Base-by-base conservation (phyloP, 805 yeast species). In the Candida nemodendra region DNA sequence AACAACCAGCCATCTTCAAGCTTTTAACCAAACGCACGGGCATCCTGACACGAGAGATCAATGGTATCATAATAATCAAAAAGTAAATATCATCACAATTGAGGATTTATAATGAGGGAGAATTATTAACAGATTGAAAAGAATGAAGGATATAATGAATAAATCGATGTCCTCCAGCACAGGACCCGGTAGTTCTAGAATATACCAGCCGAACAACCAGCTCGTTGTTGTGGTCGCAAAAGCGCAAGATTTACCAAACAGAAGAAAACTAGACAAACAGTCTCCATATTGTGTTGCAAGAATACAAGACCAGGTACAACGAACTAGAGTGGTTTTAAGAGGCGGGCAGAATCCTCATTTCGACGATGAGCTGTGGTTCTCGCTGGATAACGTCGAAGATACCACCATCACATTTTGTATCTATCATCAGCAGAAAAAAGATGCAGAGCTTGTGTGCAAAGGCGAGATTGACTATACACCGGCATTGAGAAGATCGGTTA, bases 321-420 rank as follows among this genome's bases (percentile, higher is more conserved):
- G 83, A 53, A 87, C 97, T 1, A 80, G 79, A 24, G 73, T 87
- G 0, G 79, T 85, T 42, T 74, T 77, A 36, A 67, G 98, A 48
- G 99, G 96, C 1, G 99, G 99, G 2, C 99, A 93, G 57, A 84
- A 86, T 4, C 99, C 99, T 1, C 76, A 70, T 15, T 93, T 97
- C 87, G 81, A 86, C 42, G 79, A 79, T 43, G 88, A 85, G 46
- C 68, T 84, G 40, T 66, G 86, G 48, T 86, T 84, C 54, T 74
- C 74, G 26, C 66, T 87, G 18, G 71, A 79, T 1, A 72, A 84
- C 6, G 84, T 81, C 25, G 69, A 81, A 18, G 78, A 73, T 34
- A 83, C 88, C 2, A 43, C 70, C 0, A 59, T 93, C 64, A 78
- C 78, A 44, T 66, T 93, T 2, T 86, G 85, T 26, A 79, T 89